Evolutionary conservation across 768 basidiomycete species (phyloP), one percentile per base, ranked within the genome.

Genomic region (Boletus sp.): DNA sequence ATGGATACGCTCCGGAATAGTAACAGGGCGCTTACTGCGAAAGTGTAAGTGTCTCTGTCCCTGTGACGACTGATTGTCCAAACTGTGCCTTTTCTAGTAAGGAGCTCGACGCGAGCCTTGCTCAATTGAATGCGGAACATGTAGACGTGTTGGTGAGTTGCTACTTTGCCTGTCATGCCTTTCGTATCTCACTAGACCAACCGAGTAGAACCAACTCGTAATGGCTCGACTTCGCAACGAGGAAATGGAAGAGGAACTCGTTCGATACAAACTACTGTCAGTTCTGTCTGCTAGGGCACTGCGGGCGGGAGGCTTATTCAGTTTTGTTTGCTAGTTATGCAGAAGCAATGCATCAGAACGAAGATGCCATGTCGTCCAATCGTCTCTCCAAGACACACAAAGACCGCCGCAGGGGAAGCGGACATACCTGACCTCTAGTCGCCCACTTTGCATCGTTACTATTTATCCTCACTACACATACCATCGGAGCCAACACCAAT

Each of bases 211-310:
- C 62, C 88, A 96, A 67, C 81, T 98, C 4, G 97, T 98, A 4
- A 91, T 86, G 76, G 80, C 87, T 53, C 83, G 94, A 48, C 74
- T 98, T 38, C 84, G 87, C 55, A 90, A 91, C 61, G 96, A 99
- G 68, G 94, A 98, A 68, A 78, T 96, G 55, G 97, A 98, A 70
- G 81, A 85, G 53, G 93, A 98, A 69, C 82, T 99, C 17, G 95
- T 99, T 37, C 84, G 89, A 39, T 98, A 97, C 74, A 97, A 97
- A 73, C 75, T 97, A 42, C 69, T 96, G 90, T 94, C 29, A 34
- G 56, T 56, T 27, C 19, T 42, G 9, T 47, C 17, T 44, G 9
- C 17, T 23, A 9, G 17, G 2, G 19, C 14, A 43, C 7, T 38
- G 8, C 29, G 7, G 6, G n/a, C 21, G 19, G 1, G 2, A 27